These are phyloP conservation scores for Colletotrichum camelliae DNA, from an alignment of 2,329 filamentous ascomycete genomes.

Conservation along the genomic window DNA sequence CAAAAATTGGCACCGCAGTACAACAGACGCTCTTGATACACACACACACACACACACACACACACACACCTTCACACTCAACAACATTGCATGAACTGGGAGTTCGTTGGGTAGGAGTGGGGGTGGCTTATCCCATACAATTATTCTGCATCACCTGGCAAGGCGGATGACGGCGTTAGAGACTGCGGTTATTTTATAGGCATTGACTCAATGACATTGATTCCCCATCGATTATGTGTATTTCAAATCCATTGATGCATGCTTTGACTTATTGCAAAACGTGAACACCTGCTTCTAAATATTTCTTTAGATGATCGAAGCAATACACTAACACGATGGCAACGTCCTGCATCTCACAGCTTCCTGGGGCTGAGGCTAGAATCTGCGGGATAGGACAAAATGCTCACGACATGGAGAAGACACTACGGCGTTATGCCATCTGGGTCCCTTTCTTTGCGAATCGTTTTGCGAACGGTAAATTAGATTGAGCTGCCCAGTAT, in stretches of 20 bases:
- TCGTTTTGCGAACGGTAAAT: background rate
- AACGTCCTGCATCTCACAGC: fast-evolving
- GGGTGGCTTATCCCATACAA: background rate
- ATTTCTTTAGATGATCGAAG: background rate
- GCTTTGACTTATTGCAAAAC: background rate
- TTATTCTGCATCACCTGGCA: conserved; percentile 21
- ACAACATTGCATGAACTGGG: conserved; percentile 20
- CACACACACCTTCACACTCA: background rate
- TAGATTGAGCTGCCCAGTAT: fast-evolving
- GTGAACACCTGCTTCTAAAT: background rate
- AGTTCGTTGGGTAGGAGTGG: conserved; percentile 5
- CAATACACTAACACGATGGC: fast-evolving
- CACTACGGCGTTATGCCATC: background rate
- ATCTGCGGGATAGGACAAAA: background rate
- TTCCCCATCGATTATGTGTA: background rate
- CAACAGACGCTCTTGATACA: background rate
- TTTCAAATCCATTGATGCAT: background rate
- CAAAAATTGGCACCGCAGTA: background rate
- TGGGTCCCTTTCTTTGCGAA: fast-evolving
- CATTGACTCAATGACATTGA: conserved; percentile 19
- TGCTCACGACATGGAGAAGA: background rate
- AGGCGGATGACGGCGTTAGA: conserved; percentile 20
- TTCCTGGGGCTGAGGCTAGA: fast-evolving
- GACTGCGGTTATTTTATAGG: conserved; percentile 13
- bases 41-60: background rate